These are phyloP conservation scores for Fragilaria crotonensis DNA, from an alignment of 108 stramenopile species.

Conservation along the genomic window DNA sequence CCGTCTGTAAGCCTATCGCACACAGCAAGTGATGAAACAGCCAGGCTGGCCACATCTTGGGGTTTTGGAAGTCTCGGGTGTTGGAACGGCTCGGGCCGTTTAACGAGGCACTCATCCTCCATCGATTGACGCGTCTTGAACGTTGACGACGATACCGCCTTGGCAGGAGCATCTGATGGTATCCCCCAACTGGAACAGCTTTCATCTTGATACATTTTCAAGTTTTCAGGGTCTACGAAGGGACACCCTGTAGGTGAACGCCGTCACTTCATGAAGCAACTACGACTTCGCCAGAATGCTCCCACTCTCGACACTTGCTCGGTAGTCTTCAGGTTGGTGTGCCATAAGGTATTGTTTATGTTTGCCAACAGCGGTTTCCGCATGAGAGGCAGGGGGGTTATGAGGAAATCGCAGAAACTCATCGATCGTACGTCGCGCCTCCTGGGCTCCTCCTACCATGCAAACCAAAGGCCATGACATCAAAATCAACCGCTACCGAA, in stretches of 20 bases:
- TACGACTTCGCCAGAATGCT: slow-evolving; percentile 14
- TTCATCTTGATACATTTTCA: slow-evolving; percentile 83
- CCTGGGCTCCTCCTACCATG: slow-evolving; percentile 14
- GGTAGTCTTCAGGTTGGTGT: slow-evolving; percentile 26
- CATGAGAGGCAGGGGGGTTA: neutral
- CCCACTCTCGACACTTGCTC: slow-evolving; percentile 23
- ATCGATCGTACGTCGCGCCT: slow-evolving; percentile 9
- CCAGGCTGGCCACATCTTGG: too few relatives aligned
- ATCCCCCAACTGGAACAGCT: slow-evolving; percentile 85
- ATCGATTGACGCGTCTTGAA: slow-evolving; percentile 87
- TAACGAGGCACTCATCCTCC: too few relatives aligned
- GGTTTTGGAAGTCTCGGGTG: too few relatives aligned
- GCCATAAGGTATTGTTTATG: slow-evolving; percentile 35
- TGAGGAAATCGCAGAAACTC: slow-evolving; percentile 13
- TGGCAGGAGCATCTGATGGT: slow-evolving; percentile 94
- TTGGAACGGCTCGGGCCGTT: too few relatives aligned
- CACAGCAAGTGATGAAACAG: too few relatives aligned
- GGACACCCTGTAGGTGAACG: slow-evolving; percentile 87
- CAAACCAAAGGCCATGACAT: slow-evolving; percentile 36
- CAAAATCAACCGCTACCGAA: slow-evolving; percentile 31
- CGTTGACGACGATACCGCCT: slow-evolving; percentile 90
- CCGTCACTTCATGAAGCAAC: slow-evolving; percentile 24
- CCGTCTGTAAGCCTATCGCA: too few relatives aligned
- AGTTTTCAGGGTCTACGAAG: slow-evolving; percentile 85
- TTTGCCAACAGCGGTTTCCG: slow-evolving; percentile 35